Evolutionary conservation across 352 stramenopile species (phyloP).

Genomic region (Pythium chondricola): DNA sequence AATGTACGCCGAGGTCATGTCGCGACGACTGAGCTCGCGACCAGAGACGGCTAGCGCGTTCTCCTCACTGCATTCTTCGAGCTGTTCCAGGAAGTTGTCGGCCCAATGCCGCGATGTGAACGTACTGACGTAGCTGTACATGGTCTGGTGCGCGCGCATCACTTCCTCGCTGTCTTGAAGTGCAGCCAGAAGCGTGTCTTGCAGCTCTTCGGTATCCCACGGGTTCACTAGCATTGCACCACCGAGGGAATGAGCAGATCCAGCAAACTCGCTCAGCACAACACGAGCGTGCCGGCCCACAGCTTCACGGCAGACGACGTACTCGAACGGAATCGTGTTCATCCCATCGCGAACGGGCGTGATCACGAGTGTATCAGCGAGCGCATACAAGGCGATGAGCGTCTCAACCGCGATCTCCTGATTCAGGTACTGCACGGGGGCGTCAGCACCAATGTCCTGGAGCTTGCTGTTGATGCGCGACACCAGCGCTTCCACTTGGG

Average conservation of each 20-base stretch:
- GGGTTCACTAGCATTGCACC: conserved; percentile 84
- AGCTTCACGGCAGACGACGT: conserved; percentile 82
- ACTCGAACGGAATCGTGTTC: conserved; percentile 90
- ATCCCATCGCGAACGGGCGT: conserved; percentile 88
- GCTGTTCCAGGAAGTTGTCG: conserved; percentile 75
- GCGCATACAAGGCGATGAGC: conserved; percentile 83
- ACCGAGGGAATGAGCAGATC: conserved; percentile 80
- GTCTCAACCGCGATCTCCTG: conserved; percentile 82
- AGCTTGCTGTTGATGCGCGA: conserved; percentile 90
- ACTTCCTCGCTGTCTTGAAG: conserved; percentile 62
- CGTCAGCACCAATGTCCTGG: conserved; percentile 81
- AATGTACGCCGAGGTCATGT: conserved; percentile 83
- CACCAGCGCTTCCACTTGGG: conserved; percentile 86
- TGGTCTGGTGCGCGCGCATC: conserved; percentile 66
- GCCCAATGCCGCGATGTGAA: conserved; percentile 73
- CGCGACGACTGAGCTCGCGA: conserved; percentile 68
- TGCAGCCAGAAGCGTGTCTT: conserved; percentile 41
- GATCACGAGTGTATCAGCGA: conserved; percentile 78
- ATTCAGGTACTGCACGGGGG: conserved; percentile 89
- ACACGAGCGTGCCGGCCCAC: conserved; percentile 64
- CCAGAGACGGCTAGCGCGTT: conserved; percentile 59
- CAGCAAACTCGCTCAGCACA: conserved; percentile 89
- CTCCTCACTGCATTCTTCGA: conserved; percentile 73
- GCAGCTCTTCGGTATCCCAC: conserved; percentile 78
- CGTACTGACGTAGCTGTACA: conserved; percentile 79